These are phyloP conservation scores for Phytophthora ohioensis DNA, from an alignment of 352 stramenopile genomes.

Conservation along the genomic window DNA sequence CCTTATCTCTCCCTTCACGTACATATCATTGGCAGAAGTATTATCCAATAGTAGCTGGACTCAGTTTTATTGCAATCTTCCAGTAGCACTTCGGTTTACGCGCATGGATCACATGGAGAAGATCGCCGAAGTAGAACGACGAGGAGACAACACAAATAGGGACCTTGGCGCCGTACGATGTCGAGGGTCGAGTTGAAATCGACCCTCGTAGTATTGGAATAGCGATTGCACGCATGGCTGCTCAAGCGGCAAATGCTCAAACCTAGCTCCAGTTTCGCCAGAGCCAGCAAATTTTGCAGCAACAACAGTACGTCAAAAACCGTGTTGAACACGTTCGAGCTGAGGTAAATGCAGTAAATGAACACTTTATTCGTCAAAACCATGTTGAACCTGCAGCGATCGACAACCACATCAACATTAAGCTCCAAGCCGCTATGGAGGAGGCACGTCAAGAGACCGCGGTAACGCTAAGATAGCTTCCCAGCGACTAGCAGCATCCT, in stretches of 20 bases:
- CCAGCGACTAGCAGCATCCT: neutral
- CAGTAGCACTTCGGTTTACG: neutral
- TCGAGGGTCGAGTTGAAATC: neutral
- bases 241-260: neutral
- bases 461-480: neutral
- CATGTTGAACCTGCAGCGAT: neutral
- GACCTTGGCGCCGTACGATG: neutral
- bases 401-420: slow-evolving; percentile 1
- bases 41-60: too few species aligned
- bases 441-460: neutral
- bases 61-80: neutral
- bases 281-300: neutral
- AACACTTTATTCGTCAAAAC: slow-evolving; percentile 2
- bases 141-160: neutral
- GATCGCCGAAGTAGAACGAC: neutral
- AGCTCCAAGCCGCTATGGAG: neutral
- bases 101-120: neutral
- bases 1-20: too few species aligned
- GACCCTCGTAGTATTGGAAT: neutral
- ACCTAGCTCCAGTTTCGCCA: neutral
- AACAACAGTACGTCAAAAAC: neutral
- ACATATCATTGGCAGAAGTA: too few species aligned
- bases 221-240: neutral
- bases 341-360: neutral
- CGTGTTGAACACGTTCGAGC: neutral